Evolutionary conservation across 2,329 filamentous ascomycete species (phyloP).

Genomic region (Alternaria solani): DNA sequence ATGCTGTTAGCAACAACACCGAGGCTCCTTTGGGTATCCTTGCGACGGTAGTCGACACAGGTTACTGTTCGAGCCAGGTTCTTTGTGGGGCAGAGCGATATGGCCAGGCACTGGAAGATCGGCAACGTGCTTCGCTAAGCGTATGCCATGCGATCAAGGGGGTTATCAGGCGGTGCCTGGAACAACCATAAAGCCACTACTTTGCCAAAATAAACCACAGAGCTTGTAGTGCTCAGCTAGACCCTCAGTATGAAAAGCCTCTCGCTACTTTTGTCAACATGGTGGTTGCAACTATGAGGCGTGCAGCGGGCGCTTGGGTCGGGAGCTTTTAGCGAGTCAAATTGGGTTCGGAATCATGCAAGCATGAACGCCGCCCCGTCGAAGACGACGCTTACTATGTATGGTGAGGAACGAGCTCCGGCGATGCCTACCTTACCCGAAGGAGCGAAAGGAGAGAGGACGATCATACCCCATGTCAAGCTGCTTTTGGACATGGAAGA

Average conservation of each 20-base stretch:
- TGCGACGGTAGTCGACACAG: conserved; percentile 17
- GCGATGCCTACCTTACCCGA: not conserved
- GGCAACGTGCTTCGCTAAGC: conserved; percentile 18
- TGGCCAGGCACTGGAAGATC: conserved; percentile 12
- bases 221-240: not conserved
- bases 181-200: not conserved
- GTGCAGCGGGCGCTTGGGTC: conserved; percentile 13
- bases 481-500: not conserved
- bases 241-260: not conserved
- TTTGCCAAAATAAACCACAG: not conserved
- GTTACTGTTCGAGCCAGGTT: conserved; percentile 13
- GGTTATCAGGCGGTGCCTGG: not conserved
- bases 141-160: conserved; percentile 1
- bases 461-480: conserved; percentile 3
- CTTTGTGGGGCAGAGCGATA: conserved; percentile 15
- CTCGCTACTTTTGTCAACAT: not conserved
- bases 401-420: conserved; percentile 3
- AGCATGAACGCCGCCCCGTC: not conserved
- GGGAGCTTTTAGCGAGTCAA: conserved; percentile 4
- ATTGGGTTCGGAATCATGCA: conserved; percentile 12
- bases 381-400: not conserved
- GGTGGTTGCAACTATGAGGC: not conserved
- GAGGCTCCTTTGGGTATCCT: conserved; percentile 13
- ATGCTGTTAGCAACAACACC: conserved; percentile 19
- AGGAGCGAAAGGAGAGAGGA: conserved; percentile 8